Conservation (phyloP, 2,329 filamentous ascomycete species). For the Ophiostoma piceae region DNA sequence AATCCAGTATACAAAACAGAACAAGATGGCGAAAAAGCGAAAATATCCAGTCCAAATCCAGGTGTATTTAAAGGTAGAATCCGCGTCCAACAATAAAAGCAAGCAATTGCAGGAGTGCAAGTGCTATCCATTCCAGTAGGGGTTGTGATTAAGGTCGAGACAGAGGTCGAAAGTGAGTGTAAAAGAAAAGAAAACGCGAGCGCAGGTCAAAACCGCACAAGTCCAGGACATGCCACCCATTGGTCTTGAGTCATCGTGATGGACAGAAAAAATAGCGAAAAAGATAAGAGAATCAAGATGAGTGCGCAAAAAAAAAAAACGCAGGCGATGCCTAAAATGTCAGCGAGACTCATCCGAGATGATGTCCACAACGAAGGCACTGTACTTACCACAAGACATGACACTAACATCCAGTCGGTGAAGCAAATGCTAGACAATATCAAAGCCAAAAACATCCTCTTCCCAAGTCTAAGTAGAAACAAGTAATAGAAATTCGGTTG, state of each 20-base stretch:
- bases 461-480: not conserved
- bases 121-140: not conserved
- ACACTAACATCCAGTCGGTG: not conserved
- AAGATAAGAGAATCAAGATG: not conserved
- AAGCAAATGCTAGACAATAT: not conserved
- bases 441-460: not conserved
- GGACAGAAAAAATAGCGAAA: not conserved
- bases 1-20: not conserved
- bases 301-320: not conserved
- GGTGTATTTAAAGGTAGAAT: not conserved
- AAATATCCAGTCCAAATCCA: not conserved
- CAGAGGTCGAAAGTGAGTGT: not conserved
- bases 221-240: not conserved
- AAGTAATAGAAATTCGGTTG: not conserved
- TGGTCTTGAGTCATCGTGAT: not conserved
- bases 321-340: not conserved
- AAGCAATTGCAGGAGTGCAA: not conserved
- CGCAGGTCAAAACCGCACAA: not conserved
- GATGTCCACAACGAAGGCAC: not conserved
- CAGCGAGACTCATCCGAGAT: not conserved
- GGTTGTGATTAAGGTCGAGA: not conserved
- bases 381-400: not conserved
- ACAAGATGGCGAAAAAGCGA: not conserved
- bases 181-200: not conserved
- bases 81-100: not conserved